Conservation (phyloP, 2,329 filamentous ascomycete species). For the Epichloe typhina region DNA sequence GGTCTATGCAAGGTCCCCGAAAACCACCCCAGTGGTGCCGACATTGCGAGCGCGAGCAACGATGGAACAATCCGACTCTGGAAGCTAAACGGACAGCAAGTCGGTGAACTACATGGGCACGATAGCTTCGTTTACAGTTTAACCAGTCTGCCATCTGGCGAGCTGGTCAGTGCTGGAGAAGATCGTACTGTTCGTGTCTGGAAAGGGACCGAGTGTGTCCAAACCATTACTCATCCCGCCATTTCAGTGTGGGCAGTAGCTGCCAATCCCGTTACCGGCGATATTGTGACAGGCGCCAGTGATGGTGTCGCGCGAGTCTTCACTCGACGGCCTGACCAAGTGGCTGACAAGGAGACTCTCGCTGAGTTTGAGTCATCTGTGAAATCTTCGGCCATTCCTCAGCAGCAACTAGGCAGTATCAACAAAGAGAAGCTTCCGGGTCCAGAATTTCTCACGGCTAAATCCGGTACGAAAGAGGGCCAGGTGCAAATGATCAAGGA, state of each 20-base stretch:
- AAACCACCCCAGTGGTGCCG: conserved; percentile 65
- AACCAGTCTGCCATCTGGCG: conserved; percentile 63
- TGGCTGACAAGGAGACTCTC: conserved; percentile 55
- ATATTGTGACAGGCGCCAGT: conserved; percentile 88
- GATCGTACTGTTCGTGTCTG: conserved; percentile 89
- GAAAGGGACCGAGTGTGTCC: conserved; percentile 69
- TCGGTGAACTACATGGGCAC: conserved; percentile 73
- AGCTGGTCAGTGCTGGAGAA: conserved; percentile 83
- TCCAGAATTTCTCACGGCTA: conserved; percentile 69
- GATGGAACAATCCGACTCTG: conserved; percentile 82
- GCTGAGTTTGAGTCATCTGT: conserved; percentile 71
- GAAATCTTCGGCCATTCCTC: conserved; percentile 71
- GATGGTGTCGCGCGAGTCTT: conserved; percentile 80
- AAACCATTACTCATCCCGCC: conserved; percentile 93
- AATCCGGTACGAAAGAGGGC: conserved; percentile 86
- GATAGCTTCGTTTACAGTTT: conserved; percentile 92
- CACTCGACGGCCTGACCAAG: conserved; percentile 54
- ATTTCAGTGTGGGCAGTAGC: conserved; percentile 94
- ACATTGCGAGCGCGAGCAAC: conserved; percentile 92
- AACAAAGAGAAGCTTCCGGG: conserved; percentile 89
- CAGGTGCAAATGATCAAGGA: conserved; percentile 89
- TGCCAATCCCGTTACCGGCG: conserved; percentile 68
- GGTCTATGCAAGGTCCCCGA: conserved; percentile 73
- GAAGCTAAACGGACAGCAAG: conserved; percentile 63
- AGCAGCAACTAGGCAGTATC: conserved; percentile 69